Conservation (phyloP, 441 rosid genomes). For the Hypseocharis bilobata region DNA sequence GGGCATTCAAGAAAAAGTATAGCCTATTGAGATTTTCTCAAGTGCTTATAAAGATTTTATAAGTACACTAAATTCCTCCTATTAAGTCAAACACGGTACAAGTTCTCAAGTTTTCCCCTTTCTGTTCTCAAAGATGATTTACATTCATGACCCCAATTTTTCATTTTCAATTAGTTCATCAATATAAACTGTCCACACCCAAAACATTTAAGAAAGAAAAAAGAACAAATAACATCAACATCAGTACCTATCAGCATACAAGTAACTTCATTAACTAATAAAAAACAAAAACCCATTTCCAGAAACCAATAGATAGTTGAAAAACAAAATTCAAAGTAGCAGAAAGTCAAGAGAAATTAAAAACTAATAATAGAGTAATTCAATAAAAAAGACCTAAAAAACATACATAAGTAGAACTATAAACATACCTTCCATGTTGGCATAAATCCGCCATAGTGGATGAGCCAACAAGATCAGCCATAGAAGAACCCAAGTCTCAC, state of each 20-base stretch:
- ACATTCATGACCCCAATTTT: background rate
- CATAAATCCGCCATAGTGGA: conserved; percentile 42
- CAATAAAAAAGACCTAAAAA: conserved; percentile 1
- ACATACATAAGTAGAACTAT: background rate
- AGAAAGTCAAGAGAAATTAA: background rate
- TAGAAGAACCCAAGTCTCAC: conserved; percentile 27
- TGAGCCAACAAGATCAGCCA: conserved; percentile 40
- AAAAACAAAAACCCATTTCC: conserved; percentile 8
- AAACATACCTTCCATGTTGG: conserved; percentile 71
- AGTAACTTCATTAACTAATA: conserved; percentile 8
- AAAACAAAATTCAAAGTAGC: conserved; percentile 21
- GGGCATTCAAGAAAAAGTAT: background rate
- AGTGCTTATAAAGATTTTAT: background rate
- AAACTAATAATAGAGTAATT: too few relatives aligned
- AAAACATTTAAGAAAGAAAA: background rate
- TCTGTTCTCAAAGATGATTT: background rate
- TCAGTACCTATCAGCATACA: background rate
- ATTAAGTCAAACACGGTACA: background rate
- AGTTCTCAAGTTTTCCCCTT: background rate
- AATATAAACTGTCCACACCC: background rate
- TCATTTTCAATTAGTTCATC: background rate
- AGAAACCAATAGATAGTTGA: conserved; percentile 20
- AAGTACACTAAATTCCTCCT: background rate
- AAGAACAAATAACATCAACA: background rate
- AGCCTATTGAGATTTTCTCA: background rate